Evolutionary conservation across 371 early-diverging fungal genomes (phyloP), one percentile per base, ranked within the genome.

Genomic region (Dichotomocladium elegans): DNA sequence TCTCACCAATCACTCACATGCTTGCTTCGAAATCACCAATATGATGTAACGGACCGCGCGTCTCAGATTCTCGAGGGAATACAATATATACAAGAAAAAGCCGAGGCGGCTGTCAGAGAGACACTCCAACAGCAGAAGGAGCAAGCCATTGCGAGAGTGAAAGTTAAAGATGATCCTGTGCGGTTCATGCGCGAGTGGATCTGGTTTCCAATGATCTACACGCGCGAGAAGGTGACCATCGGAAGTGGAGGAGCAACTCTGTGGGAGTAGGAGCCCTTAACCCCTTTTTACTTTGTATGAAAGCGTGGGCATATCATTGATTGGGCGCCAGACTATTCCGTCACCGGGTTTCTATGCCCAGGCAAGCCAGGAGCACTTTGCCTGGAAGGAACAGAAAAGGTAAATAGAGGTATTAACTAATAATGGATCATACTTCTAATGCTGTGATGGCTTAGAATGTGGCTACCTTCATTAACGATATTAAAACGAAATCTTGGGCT

Each of bases 131-230:
- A 57, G 43, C 35, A 47, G 15, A 37, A 37, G 21, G 37, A 40
- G 21, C n/a, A 53, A 47, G 47, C 2, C 2, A 34, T 22, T 29
- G 29, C 9, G 7, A 29, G 21, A 8, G 26, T 42, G 28, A 43
- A 19, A 3, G 29, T 27, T 30, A 34, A 46, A 55, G 40, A 56
- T 9, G 51, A 43, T 2, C 64, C 68, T 12, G 52, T 57, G 2
- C 31, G 47, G 0, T 66, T 65, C 50, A 22, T 73, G 11, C 60
- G 74, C 24, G 70, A 73, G 44, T 73, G 70, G 68, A 62, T 73
- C 30, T 73, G 74, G 74, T 73, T 73, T 34, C 74, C 74, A 4
- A 73, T 73, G 74, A 73, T 73, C 46, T 73, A 73, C 37, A 72
- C 73, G 7, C 35, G 64, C 45, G 69, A 72, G 56, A 72, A 72